A percentile compares a stretch with the other conserved stretches of the same genome.
Evolutionary conservation across 306 rosid genomes (phyloP).

Genomic region (Luffa acutangula): DNA sequence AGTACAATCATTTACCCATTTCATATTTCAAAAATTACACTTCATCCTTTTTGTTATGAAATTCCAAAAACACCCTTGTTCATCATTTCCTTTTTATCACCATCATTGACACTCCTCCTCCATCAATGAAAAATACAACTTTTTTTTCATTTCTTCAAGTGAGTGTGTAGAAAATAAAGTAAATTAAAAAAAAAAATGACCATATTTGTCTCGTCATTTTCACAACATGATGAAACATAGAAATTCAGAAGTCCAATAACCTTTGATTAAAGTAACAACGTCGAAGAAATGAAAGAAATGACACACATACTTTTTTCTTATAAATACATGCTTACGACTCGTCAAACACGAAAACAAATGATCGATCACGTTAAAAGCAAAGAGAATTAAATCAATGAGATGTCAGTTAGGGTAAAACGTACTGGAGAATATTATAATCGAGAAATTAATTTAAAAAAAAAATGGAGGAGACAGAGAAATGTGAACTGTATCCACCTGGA

Average conservation of each 20-base stretch:
- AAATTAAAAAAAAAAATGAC: neutral
- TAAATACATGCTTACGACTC: neutral
- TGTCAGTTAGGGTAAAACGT: neutral
- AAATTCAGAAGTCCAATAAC: neutral
- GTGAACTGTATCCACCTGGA: constrained; percentile 38
- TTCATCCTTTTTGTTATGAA: too few species aligned
- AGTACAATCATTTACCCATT: neutral
- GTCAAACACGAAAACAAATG: too few species aligned
- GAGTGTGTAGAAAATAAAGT: neutral
- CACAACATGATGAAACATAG: neutral
- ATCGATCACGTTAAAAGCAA: too few species aligned
- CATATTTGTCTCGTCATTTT: neutral
- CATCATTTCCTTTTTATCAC: neutral
- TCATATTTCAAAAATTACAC: neutral
- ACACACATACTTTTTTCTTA: too few species aligned
- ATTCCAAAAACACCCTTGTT: neutral
- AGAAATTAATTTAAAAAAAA: neutral
- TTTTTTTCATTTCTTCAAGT: too few species aligned
- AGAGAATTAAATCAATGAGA: neutral
- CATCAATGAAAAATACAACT: neutral
- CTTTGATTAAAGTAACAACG: too few species aligned
- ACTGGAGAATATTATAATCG: neutral
- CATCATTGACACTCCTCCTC: neutral
- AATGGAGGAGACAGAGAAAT: neutral
- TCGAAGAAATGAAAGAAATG: too few species aligned